Base-by-base conservation (phyloP, 148 eudicot genomes). In the Rhododendron ovatum region DNA sequence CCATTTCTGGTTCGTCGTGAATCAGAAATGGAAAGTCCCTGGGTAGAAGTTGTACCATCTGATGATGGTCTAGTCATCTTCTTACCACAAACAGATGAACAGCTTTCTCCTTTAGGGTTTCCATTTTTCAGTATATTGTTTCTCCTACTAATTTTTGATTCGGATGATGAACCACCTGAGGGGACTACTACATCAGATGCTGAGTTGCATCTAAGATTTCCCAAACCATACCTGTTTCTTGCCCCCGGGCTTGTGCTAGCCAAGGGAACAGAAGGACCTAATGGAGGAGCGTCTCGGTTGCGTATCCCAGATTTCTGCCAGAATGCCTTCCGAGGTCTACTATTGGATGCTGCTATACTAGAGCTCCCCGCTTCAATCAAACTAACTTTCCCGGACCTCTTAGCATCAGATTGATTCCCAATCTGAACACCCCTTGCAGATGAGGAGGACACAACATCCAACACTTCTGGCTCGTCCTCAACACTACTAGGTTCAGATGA, bases 51-150 rank as follows among this genome's bases (percentile, higher is more conserved):
- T 14, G 90, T 88, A 74, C 69, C 83, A 75, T 88, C 85, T 80
- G 84, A 33, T 57, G 61, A 83, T 82, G 90, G 79, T 11, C 91
- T 90, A 83, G 73, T 93, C 10, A 82, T 90, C 88, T 89, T 94
- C 91, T 92, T 94, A 14, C 92, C 94, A 92, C 90, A 86, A 57
- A 30, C 82, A 86, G 95, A 82, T 65, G 89, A 90, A 88, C 95
- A 91, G 83, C 87, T 91, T 88, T 92, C 96, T 51, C 92, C 91
- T 85, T 94, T 94, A 82, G 92, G 86, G 78, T 82, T 86, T 91
- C 92, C 93, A 92, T 93, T 94, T 92, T 89, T 92, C 65, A 90
- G 87, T 63, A 85, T 86, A 73, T 91, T 94, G 84, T 87, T 91
- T 86, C 87, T 92, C 71, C 83, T 89, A 82, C 83, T 86, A 55